Base-by-base conservation (phyloP, 495 filamentous ascomycete species). In the Penicillium angulare region DNA sequence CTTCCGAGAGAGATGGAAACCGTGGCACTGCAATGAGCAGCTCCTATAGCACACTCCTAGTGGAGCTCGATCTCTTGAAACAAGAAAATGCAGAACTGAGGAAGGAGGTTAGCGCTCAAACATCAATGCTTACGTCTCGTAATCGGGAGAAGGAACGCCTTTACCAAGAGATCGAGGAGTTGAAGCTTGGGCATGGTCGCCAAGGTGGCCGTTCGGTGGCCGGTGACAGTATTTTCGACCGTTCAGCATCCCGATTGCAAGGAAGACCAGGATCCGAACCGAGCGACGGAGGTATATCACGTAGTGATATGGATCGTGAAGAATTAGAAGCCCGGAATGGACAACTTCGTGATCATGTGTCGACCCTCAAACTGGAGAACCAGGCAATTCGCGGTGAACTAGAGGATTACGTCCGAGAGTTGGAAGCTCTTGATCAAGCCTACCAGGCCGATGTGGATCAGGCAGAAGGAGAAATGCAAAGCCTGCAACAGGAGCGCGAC, bases 161-260 rank as follows among this genome's bases (percentile, higher is more conserved):
- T 13, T 95, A 97, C 61, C 89, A 95, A 52, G 93, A 98, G 62
- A 98, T 97, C 36, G 93, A 98, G 70, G 90, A 96, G 46, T 79
- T 97, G 41, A 98, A 97, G 63, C 80, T 97, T 50, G 82, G 84
- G 3, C 84, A 90, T 52, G 84, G 90, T 12, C 82, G 86, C 39
- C 85, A 86, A 52, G 76, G 73, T 22, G 69, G 66, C 27, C 75
- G 79, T 34, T 86, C 84, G 2, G 66, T 91, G 13, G 83, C 92
- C 7, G 87, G 91, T 13, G 93, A 98, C 51, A 95, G 90, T 60
- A 87, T 96, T 46, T 82, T 96, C 35, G 93, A 97, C 47, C 84
- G 93, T 16, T 96, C 92, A 4, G 91, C 88, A 16, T 97, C 93
- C 10, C 85, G 92, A 23, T 84, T 87, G 7, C 84, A 90, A 35